phyloP scores from a whole-genome alignment of 306 rosid genomes.

The Inga leiocalycina region DNA sequence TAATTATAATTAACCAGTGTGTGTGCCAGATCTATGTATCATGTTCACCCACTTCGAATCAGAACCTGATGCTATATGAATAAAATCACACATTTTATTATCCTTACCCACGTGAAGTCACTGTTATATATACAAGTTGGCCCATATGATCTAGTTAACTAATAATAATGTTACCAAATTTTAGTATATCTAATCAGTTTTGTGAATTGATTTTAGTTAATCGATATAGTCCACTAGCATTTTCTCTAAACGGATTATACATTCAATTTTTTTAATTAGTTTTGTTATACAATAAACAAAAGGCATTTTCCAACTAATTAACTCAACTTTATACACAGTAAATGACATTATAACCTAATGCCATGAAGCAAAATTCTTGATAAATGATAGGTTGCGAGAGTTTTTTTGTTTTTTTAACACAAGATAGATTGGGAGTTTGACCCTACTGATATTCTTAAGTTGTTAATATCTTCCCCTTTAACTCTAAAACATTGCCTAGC shows the following conservation, averaged over 20 bases:
- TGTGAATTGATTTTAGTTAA: neutral
- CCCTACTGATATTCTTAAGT: too few species aligned
- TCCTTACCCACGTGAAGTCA: constrained; percentile 13
- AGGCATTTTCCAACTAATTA: neutral
- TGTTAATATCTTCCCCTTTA: too few species aligned
- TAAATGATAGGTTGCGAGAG: too few species aligned
- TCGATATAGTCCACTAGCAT: neutral
- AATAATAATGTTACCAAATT: neutral
- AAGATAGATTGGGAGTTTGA: too few species aligned
- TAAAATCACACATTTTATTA: neutral
- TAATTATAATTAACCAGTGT: neutral
- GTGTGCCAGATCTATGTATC: neutral
- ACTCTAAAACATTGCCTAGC: too few species aligned
- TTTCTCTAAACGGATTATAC: neutral
- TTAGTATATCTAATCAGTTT: neutral
- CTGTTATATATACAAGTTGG: neutral
- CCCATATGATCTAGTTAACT: neutral
- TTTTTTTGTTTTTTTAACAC: too few species aligned
- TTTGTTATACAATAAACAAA: neutral
- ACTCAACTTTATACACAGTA: too few species aligned
- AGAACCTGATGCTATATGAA: neutral
- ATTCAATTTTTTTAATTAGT: neutral
- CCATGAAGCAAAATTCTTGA: too few species aligned
- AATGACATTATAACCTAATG: too few species aligned
- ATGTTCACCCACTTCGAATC: neutral